These are phyloP conservation scores for Sporothrix dimorphospora DNA, from an alignment of 2,329 filamentous ascomycete genomes.

Conservation along the genomic window DNA sequence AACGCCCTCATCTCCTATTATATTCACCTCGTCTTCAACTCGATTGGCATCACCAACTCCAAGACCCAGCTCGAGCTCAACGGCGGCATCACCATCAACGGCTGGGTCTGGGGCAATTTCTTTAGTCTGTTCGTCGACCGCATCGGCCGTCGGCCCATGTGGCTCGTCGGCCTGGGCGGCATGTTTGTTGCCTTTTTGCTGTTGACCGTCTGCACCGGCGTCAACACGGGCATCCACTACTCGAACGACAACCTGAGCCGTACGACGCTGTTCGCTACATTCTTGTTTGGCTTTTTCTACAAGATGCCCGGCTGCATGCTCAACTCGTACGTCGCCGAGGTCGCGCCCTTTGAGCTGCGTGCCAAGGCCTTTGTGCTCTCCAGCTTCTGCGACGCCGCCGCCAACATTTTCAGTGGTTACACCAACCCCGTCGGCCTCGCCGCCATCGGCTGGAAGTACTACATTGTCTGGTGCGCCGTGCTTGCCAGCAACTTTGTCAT, in stretches of 20 bases:
- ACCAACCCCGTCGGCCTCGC: conserved; percentile 34
- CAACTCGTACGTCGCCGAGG: conserved; percentile 33
- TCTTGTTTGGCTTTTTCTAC: conserved; percentile 39
- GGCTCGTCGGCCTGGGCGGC: conserved; percentile 33
- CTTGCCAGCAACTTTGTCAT: conserved; percentile 37
- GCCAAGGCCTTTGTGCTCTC: conserved; percentile 32
- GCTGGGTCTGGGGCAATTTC: conserved; percentile 32
- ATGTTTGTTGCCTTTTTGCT: conserved; percentile 32
- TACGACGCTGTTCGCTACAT: conserved; percentile 22
- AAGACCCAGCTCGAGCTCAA: conserved; percentile 36
- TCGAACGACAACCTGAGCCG: conserved; percentile 31
- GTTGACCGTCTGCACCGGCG: conserved; percentile 29
- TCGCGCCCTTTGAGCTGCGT: conserved; percentile 31
- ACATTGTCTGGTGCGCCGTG: conserved; percentile 33
- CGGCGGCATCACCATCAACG: conserved; percentile 34
- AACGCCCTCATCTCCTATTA: conserved; percentile 43
- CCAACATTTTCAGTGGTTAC: conserved; percentile 33
- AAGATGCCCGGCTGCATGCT: conserved; percentile 44
- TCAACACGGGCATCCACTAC: conserved; percentile 31
- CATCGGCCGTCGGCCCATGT: conserved; percentile 36
- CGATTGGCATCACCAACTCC: conserved; percentile 39
- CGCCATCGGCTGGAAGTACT: conserved; percentile 35
- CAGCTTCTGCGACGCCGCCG: conserved; percentile 25
- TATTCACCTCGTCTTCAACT: conserved; percentile 39
- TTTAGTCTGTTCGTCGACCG: conserved; percentile 28